Base-by-base conservation (phyloP, 1,139 yeast species). In the Candida albicans region DNA sequence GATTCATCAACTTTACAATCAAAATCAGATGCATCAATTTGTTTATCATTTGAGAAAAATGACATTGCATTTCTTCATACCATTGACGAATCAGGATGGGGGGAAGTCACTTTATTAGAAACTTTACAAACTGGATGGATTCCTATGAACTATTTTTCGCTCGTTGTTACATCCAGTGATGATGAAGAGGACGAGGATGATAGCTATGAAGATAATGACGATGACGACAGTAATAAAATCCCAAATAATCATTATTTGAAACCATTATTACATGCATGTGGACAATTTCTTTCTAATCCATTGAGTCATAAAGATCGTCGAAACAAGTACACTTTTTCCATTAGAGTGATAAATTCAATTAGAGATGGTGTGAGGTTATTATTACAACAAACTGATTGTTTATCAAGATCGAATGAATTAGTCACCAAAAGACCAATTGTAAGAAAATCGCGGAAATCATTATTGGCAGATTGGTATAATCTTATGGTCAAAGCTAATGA, bases 51-150 rank as follows among this genome's bases (percentile, higher is more conserved):
- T 61, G 81, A 79, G 26, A 84, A 81, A 54, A 81, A 83, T 49
- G 97, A 90, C 55, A 69, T 89, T 46, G 96, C 93, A 0, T 85
- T 89, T 59, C 87, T 93, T 7, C 96, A 91, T 61, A 81, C 91
- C 8, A 81, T 90, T 27, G 98, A 93, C 62, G 84, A 87, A 43
- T 85, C 96, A 13, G 99, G 98, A 1, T 93, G 99, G 99, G 97
- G 96, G 47, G 98, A 93, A 63, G 98, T 91, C 2, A 90, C 97
- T 0, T 64, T 87, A 39, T 62, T 79, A 14, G 81, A 82, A 42
- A 75, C 87, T 6, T 78, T 87, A 44, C 78, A 79, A 53, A 75
- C 96, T 47, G 99, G 99, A 25, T 93, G 99, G 99, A 89, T 93
- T 13, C 99, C 99, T 2, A 85, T 91, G 75, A 91, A 91, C 62